phyloP scores from a whole-genome alignment of 306 rosid species.

The barrel medic (Medicago truncatula) region MtrunA17r5.0-ANR NC_053047.1:7885501-7886000 shows the following conservation, averaged over 20 bases:
- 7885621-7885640: conserved; percentile 11
- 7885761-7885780: no score
- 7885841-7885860: no score
- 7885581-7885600: background rate
- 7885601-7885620: background rate
- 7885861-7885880: no score
- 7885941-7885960: conserved; percentile 19
- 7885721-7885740: no score
- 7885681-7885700: no score
- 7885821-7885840: no score
- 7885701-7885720: no score
- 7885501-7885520: conserved; percentile 12
- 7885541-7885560: conserved; percentile 28
- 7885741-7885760: no score
- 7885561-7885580: background rate
- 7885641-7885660: conserved; percentile 7
- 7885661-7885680: conserved; percentile 6
- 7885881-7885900: no score
- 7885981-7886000: conserved; percentile 78
- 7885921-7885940: background rate
- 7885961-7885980: conserved; percentile 66
- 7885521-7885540: conserved; percentile 19
- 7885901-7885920: no score
- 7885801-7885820: no score
- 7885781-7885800: no score